phyloP scores from a whole-genome alignment of 768 basidiomycete species.

The Plicaturopsis crispa region DNA sequence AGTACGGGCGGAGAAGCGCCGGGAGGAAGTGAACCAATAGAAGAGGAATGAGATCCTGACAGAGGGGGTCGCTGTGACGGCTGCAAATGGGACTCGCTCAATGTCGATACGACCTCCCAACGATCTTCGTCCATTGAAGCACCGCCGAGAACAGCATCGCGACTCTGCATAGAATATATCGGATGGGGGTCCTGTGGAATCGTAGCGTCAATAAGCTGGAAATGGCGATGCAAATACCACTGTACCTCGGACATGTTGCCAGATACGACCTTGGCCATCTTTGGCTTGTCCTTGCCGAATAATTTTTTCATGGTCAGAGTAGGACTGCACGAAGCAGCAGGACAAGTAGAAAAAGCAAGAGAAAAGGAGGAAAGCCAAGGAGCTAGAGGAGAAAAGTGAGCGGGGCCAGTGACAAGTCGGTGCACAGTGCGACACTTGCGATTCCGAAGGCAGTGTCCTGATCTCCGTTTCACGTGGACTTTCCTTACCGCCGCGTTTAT shows the following conservation, averaged over 20 bases:
- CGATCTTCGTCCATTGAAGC: constrained; percentile 34
- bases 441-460: no score
- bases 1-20: constrained; percentile 33
- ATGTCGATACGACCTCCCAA: constrained; percentile 35
- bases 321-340: no score
- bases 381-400: no score
- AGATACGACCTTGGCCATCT: constrained; percentile 20
- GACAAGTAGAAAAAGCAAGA: no score
- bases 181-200: constrained; percentile 14
- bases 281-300: constrained; percentile 44
- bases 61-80: constrained; percentile 14
- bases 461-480: no score
- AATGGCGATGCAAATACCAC: constrained; percentile 20
- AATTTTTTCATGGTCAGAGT: constrained; percentile 71
- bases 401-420: no score
- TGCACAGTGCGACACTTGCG: no score
- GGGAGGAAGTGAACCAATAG: constrained; percentile 40
- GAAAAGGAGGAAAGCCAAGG: no score
- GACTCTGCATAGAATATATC: constrained; percentile 31
- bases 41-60: constrained; percentile 38
- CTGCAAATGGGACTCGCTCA: constrained; percentile 17
- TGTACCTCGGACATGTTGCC: constrained; percentile 15
- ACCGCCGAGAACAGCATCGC: constrained; percentile 21
- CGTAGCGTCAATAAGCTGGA: constrained; percentile 19
- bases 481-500: no score